Evolutionary conservation across 148 eudicot genomes (phyloP).

Genomic region (Fagopyrum tataricum): DNA sequence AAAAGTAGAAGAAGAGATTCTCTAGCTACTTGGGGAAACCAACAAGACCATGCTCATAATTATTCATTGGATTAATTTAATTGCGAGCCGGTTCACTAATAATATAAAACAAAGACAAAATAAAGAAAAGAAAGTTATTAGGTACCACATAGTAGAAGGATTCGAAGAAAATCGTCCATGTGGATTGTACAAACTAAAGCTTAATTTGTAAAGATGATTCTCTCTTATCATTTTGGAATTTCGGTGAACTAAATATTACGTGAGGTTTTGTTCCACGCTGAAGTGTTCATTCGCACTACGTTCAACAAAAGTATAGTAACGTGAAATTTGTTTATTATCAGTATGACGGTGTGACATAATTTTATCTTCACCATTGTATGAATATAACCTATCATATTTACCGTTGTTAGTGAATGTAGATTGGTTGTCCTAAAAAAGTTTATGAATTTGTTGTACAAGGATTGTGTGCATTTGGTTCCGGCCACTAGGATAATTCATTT

Average conservation of each 20-base stretch:
- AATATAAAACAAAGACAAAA: neutral
- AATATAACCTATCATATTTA: neutral
- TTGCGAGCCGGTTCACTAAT: neutral
- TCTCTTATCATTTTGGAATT: neutral
- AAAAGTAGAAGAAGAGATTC: neutral
- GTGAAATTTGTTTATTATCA: too few species aligned
- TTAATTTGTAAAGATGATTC: slow-evolving; percentile 8
- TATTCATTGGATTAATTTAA: neutral
- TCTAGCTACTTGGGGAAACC: slow-evolving; percentile 6
- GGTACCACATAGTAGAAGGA: neutral
- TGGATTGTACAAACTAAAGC: neutral
- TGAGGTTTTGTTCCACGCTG: too few species aligned
- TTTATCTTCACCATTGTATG: too few species aligned
- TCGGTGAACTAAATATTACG: too few species aligned
- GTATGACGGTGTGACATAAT: too few species aligned
- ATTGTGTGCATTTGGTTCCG: too few species aligned
- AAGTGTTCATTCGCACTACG: too few species aligned
- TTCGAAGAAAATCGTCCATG: neutral
- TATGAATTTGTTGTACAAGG: too few species aligned
- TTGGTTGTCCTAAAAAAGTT: too few species aligned
- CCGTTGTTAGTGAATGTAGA: too few species aligned
- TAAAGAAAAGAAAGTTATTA: neutral
- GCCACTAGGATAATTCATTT: too few species aligned
- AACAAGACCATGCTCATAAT: neutral
- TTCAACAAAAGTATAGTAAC: too few species aligned